Evolutionary conservation across 371 early-diverging fungal species (phyloP), one percentile per base, ranked within the genome.

Genomic region (Syncephalastrum monosporum): DNA sequence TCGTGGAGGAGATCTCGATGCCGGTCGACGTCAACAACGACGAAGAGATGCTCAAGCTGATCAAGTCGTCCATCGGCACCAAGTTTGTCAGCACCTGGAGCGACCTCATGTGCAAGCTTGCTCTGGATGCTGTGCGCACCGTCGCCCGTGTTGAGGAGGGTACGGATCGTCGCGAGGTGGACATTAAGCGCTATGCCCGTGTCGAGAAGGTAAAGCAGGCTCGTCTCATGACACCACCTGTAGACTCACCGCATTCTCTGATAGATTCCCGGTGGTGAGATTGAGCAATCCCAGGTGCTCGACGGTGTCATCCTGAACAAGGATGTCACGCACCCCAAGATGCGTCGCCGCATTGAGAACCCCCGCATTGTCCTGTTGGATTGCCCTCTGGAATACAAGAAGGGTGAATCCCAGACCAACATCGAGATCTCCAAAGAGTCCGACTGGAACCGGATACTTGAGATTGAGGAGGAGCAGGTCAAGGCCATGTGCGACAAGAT

Each of bases 331-430:
- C 99, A 99, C 77, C 93, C 99, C 63, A 95, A 97, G 82, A 99
- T 99, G 99, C 92, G 99, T 64, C 92, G 97, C 57, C 83, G 83
- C 56, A 99, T 99, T 59, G 95, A 96, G 74, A 99, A 99, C 77
- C 99, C 99, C 17, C 91, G 98, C 59, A 87, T 99, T 64, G 80
- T 99, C 14, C 82, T 99, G 57, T 81, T 99, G 57, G 99, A 99
- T 82, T 99, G 98, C 71, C 98, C 99, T 27, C 86, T 99, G 50
- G 99, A 99, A 80, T 99, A 99, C 88, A 99, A 99, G 82, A 99
- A 99, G 89, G 99, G 99, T 56, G 99, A 99, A 80, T 97, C 97
- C 48, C 98, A 99, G 79, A 99, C 99, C 50, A 94, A 94, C 75
- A 96, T 98, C 67, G 99, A 99, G 81, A 93, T 99, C 61, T 88